These are phyloP conservation scores for Solanum chilense DNA, from an alignment of 257 asterid genomes.

Conservation along the genomic window DNA sequence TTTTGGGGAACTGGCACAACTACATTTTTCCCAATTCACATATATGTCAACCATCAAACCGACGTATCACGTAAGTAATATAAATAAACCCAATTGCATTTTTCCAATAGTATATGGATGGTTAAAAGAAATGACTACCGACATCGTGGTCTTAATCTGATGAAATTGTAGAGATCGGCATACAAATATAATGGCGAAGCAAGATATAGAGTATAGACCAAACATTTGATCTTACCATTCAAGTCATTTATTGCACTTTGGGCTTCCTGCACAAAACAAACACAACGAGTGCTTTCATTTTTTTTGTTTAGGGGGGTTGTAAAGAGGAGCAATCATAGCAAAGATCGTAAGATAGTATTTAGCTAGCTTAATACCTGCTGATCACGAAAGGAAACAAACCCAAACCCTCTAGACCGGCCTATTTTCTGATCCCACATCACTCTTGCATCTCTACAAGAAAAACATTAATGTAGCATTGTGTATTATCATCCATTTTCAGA, in stretches of 20 bases:
- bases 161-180: background rate
- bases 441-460: constrained; percentile 65
- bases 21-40: background rate
- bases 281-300: background rate
- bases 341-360: background rate
- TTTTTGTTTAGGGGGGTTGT: no score
- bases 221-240: constrained; percentile 38
- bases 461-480: background rate
- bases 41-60: background rate
- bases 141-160: background rate
- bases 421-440: constrained; percentile 98
- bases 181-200: background rate
- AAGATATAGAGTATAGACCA: background rate
- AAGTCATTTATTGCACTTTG: constrained; percentile 71
- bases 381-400: constrained; percentile 74
- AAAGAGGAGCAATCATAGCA: background rate
- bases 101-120: background rate
- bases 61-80: background rate
- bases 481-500: background rate
- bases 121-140: background rate
- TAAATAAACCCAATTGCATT: background rate
- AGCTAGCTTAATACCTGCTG: constrained; percentile 46
- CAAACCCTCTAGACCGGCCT: constrained; percentile 92
- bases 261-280: constrained; percentile 51
- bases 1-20: background rate